These are phyloP conservation scores for Lyophyllum shimeji DNA, from an alignment of 768 basidiomycete species.

Conservation along the genomic window DNA sequence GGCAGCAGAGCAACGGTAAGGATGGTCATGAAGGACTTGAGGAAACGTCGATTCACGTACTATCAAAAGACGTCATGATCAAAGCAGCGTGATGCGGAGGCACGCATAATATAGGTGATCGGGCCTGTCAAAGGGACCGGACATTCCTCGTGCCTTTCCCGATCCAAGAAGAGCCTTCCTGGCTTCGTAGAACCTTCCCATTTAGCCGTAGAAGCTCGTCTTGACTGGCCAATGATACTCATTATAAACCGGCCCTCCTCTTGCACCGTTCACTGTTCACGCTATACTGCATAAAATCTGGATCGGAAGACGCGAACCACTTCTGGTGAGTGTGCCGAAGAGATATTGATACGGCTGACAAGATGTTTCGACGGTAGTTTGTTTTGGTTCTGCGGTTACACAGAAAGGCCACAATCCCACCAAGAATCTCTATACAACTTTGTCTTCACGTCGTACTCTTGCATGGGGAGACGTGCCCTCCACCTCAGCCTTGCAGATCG, in stretches of 20 bases:
- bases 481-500: background rate
- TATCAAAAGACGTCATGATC: no score
- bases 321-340: background rate
- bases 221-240: background rate
- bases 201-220: background rate
- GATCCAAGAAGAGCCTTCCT: background rate
- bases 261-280: background rate
- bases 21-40: no score
- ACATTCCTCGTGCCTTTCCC: background rate
- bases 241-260: background rate
- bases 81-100: no score
- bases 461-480: background rate
- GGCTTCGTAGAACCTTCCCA: background rate
- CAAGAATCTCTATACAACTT: background rate
- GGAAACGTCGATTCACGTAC: no score
- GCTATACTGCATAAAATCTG: background rate
- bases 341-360: background rate
- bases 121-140: no score
- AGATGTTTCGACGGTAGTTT: background rate
- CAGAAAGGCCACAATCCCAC: background rate
- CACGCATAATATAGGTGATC: no score
- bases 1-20: no score
- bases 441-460: background rate
- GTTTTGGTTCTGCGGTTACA: background rate
- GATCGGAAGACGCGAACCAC: background rate